Base-by-base conservation (phyloP, 495 filamentous ascomycete genomes). In the Penicillium arizonense region DNA sequence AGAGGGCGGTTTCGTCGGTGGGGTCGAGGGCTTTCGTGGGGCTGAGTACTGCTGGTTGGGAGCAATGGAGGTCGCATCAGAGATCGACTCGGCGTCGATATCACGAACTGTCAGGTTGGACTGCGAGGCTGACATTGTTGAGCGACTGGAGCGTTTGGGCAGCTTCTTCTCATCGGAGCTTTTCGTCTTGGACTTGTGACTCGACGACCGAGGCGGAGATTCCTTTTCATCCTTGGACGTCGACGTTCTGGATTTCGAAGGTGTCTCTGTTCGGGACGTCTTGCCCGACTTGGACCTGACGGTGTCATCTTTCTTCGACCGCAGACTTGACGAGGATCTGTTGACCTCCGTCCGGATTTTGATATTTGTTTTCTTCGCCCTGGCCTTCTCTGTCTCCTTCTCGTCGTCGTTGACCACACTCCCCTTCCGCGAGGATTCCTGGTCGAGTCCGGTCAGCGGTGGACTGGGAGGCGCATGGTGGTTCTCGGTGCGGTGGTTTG, bases 61-160 rank as follows among this genome's bases (percentile, higher is more conserved):
- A 0, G 83, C 79, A 50, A 88, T 79, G 6, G 84, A 81, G 18
- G 88, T 91, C 37, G 84, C 82, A 52, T 82, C 81, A 4, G 87
- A 90, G 4, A 64, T 64, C 3, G 82, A 83, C 50, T 75, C 71
- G 0, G 61, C 70, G 5, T 64, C 67, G 1, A 57, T 45, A 47
- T 75, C 74, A 21, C 74, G 73, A 6, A 72, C 60, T 0, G 72
- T 76, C 7, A 66, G 59, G 13, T 68, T 61, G 32, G 73, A 74
- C 38, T 60, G 63, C 12, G 70, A 60, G 12, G 69, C 66, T 12
- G 74, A 72, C 48, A 64, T 59, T 0, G 64, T 58, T 7, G 62
- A 65, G 36, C 64, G 70, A 38, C 63, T 70, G 3, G 73, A 61
- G 24, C 70, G 61, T 44, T 73, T 77, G 18, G 63, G 66, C 10